Evolutionary conservation across 1,284 basidiomycete genomes (phyloP).

Genomic region (Microbotryomycetes sp.): DNA sequence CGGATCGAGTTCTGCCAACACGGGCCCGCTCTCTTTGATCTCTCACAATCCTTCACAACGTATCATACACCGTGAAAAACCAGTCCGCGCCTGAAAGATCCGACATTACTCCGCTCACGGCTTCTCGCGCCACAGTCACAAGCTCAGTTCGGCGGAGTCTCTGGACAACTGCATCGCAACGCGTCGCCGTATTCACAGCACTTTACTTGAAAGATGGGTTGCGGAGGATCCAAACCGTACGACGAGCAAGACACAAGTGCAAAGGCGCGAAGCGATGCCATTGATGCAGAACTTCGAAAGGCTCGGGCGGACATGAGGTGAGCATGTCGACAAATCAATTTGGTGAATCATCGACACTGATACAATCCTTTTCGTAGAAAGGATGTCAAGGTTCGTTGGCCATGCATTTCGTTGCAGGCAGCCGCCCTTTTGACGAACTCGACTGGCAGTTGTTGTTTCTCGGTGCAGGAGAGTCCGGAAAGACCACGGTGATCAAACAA

Average conservation of each 20-base stretch:
- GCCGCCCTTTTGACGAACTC: too few species aligned
- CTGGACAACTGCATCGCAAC: too few species aligned
- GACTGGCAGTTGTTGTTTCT: slow-evolving; percentile 36
- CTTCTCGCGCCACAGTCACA: too few species aligned
- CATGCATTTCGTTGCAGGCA: too few species aligned
- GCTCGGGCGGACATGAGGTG: slow-evolving; percentile 19
- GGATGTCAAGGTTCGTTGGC: slow-evolving; percentile 15
- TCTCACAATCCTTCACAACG: too few species aligned
- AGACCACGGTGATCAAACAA: slow-evolving; percentile 39
- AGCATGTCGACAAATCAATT: slow-evolving; percentile 1
- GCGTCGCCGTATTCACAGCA: too few species aligned
- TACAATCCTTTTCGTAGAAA: background rate
- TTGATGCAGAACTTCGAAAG: slow-evolving; percentile 38
- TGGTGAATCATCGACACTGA: background rate
- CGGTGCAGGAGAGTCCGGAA: slow-evolving; percentile 41
- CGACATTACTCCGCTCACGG: too few species aligned
- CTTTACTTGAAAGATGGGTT: slow-evolving; percentile 16
- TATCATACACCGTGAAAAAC: too few species aligned
- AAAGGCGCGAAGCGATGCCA: slow-evolving; percentile 37
- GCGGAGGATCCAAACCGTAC: slow-evolving; percentile 29
- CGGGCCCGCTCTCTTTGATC: too few species aligned
- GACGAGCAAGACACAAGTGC: slow-evolving; percentile 34
- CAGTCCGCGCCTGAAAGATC: too few species aligned
- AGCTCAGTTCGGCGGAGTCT: too few species aligned
- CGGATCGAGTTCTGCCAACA: too few species aligned